Evolutionary conservation across 768 basidiomycete species (phyloP), one percentile per base, ranked within the genome.

Genomic region (Xerocomus potaroensis): DNA sequence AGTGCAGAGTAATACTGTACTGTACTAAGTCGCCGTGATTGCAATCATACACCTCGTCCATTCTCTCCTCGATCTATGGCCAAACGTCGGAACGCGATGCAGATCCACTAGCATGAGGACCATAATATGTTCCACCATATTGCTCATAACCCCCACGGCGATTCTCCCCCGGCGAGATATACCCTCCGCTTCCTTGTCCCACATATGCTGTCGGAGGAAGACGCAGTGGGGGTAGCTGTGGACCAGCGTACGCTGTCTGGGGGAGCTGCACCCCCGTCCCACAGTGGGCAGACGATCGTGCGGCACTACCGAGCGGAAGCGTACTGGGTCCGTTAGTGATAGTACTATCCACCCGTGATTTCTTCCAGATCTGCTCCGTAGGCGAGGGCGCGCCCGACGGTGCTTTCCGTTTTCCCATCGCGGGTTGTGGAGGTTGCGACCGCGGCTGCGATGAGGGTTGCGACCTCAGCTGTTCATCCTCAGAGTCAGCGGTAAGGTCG

Each of bases 401-500:
- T 9, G 78, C 77, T 58, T 83, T 86, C 56, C 86, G 78, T 57
- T 85, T 86, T 54, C 70, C 76, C 9, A 62, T 45, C 49, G 68
- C 64, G n/a, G 59, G 67, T 10, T 46, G 55, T 12, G 47, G 44
- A 16, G 64, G 50, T 39, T 60, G 65, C 10, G 65, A 56, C 23
- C 73, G 77, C 18, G 35, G 22, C 39, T 57, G 59, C 16, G 55
- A 50, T 10, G 51, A 54, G 31, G 46, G 30, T 23, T 60, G 58
- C 12, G 63, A 56, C 40, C 58, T 64, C 24, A 65, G 63, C 27
- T 74, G 78, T 41, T 92, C 91, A 11, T 87, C 86, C 47, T 89
- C 86, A 19, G 81, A 80, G 58, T 90, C 87, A 50, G 83, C 69
- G 3, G 92, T 93, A 48, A 95, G 69, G 62, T 95, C 92, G 53